Evolutionary conservation across 352 stramenopile species (phyloP).

Genomic region (Globisporangium nunn): DNA sequence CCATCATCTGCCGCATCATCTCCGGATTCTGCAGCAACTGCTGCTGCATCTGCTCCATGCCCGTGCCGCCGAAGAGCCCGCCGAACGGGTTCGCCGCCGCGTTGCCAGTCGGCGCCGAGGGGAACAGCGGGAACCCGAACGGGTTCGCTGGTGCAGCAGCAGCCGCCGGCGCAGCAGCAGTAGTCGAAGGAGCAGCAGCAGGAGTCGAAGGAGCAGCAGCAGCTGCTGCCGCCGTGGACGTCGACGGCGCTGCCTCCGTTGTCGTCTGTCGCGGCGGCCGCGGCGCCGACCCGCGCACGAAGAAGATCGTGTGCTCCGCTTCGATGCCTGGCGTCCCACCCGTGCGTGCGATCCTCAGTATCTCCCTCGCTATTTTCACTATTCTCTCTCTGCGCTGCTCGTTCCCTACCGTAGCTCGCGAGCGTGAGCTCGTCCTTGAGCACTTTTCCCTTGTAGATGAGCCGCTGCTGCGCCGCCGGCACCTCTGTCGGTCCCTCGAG

Average conservation of each 20-base stretch:
- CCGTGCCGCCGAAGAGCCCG: constrained; percentile 27
- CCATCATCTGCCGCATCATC: constrained; percentile 86
- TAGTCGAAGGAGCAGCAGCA: constrained; percentile 8
- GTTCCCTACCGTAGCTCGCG: constrained; percentile 57
- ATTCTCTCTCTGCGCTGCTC: no score
- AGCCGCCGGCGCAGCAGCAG: constrained; percentile 11
- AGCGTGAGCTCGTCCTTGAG: constrained; percentile 86
- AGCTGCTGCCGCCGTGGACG: constrained; percentile 10
- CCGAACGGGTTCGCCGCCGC: constrained; percentile 50
- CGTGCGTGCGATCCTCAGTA: background rate
- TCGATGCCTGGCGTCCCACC: constrained; percentile 38
- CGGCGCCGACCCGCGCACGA: constrained; percentile 65
- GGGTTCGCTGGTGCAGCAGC: constrained; percentile 21
- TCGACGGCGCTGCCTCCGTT: constrained; percentile 13
- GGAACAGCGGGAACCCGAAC: constrained; percentile 49
- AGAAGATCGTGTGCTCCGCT: constrained; percentile 78
- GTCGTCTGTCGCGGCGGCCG: constrained; percentile 16
- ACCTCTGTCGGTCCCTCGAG: constrained; percentile 69
- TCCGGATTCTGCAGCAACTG: constrained; percentile 86
- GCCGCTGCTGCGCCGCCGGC: constrained; percentile 63
- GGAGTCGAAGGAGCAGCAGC: constrained; percentile 12
- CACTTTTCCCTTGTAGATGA: constrained; percentile 89
- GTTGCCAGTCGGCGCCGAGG: constrained; percentile 12
- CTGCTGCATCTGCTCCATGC: constrained; percentile 77
- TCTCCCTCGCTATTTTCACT: background rate